Evolutionary conservation across 2,329 filamentous ascomycete genomes (phyloP), one percentile per base, ranked within the genome.

Genomic region (Arthrobotrys sinensis): DNA sequence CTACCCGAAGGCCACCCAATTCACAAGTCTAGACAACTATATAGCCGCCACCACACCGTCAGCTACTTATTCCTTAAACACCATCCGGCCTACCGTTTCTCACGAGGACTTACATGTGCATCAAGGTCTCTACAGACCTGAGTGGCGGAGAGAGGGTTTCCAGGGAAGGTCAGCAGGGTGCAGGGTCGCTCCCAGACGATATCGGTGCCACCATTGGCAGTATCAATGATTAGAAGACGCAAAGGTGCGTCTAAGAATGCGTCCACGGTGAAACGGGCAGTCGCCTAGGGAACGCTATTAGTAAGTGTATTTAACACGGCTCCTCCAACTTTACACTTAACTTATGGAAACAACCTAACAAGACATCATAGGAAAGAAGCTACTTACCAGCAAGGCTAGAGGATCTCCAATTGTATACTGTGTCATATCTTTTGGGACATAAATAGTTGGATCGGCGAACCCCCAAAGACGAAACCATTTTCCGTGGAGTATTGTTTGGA

Each of bases 361-460:
- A 16, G 34, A 32, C 14, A 52, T 1, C 46, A 40, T 12, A 46
- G 21, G 50, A n/a, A 46, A 28, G 14, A 24, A 36, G 8, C 32
- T 3, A 48, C 65, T 19, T 69, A 76, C 71, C 32, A 69, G 28
- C 34, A 76, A 50, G 28, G 50, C 36, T 4, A 76, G 19, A n/a
- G 72, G 72, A 34, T 76, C 57, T 2, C 72, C 72, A 45, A 76
- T 40, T 1, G 72, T 76, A 46, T 76, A 76, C 24, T 69, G 72
- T 7, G 50, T 38, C 64, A 76, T 76, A 4, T 69, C 65, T 4
- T 38, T 28, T 0, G 72, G 72, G 3, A 76, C 65, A 43, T 69
- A 76, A 3, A 38, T 34, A 4, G n/a, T 52, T 11, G 48, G 36
- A 36, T 76, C 53, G 0, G 55, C 64, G 36, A 76, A 76, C 0